Conservation (phyloP, 257 asterid genomes). For the Plantago elongata region DNA sequence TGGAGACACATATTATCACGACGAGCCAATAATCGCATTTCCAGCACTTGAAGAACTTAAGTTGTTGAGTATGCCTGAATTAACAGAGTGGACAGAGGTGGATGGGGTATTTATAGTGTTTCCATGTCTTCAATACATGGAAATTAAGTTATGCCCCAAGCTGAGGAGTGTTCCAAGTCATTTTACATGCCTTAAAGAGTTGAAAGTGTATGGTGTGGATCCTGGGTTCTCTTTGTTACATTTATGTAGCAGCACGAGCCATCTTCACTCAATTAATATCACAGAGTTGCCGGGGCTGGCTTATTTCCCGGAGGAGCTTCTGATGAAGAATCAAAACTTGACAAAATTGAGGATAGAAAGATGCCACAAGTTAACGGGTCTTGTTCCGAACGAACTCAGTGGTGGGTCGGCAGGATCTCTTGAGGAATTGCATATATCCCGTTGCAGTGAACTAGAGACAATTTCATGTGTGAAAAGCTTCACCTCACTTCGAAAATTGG, state of each 20-base stretch:
- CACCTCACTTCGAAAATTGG: too few species aligned
- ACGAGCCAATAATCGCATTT: too few species aligned
- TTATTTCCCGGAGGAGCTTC: not conserved
- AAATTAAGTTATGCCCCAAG: too few species aligned
- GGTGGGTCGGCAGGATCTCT: not conserved
- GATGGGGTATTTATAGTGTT: too few species aligned
- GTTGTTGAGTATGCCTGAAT: too few species aligned
- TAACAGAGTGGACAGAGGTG: too few species aligned
- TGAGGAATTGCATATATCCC: not conserved
- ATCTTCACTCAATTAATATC: not conserved
- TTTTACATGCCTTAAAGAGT: conserved; percentile 16
- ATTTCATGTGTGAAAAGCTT: too few species aligned
- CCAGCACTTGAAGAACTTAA: too few species aligned
- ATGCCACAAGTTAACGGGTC: too few species aligned
- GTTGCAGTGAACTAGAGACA: too few species aligned
- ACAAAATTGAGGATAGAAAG: not conserved
- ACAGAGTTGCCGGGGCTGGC: not conserved
- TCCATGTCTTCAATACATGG: too few species aligned
- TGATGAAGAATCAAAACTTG: conserved; percentile 1
- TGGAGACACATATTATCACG: too few species aligned
- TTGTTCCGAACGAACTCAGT: not conserved
- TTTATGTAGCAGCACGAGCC: not conserved
- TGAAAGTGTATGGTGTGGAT: not conserved
- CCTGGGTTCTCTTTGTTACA: not conserved
- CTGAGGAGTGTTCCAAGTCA: not conserved